Conservation (phyloP, 2,329 filamentous ascomycete species). For the Penicillium sp. region DNA sequence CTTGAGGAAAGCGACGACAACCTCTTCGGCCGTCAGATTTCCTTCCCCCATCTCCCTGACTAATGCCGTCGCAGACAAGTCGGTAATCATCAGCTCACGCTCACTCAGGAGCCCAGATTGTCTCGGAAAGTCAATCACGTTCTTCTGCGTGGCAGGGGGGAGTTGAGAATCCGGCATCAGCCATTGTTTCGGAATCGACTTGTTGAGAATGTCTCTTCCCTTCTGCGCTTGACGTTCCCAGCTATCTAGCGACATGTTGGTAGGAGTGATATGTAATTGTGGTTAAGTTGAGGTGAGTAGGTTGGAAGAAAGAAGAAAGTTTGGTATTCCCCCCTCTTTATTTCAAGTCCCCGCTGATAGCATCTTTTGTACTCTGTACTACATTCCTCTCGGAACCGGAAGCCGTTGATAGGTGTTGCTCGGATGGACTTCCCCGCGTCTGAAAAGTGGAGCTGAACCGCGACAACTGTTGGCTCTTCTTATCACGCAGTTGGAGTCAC, state of each 20-base stretch:
- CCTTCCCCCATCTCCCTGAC: constrained; percentile 35
- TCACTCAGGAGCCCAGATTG: constrained; percentile 54
- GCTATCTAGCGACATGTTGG: constrained; percentile 26
- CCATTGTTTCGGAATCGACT: constrained; percentile 43
- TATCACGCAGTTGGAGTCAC: background rate
- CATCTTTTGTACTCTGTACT: background rate
- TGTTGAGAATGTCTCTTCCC: constrained; percentile 38
- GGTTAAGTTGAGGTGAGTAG: background rate
- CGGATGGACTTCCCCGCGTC: constrained; percentile 13
- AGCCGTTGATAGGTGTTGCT: constrained; percentile 11
- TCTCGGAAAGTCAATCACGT: constrained; percentile 38
- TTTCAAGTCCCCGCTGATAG: constrained; percentile 10
- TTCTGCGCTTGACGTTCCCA: constrained; percentile 41
- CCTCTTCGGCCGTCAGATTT: constrained; percentile 36
- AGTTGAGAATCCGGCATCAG: constrained; percentile 35
- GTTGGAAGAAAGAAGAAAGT: background rate
- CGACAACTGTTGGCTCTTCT: background rate
- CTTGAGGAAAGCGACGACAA: constrained; percentile 40
- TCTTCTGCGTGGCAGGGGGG: constrained; percentile 33
- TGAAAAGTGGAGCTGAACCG: constrained; percentile 12
- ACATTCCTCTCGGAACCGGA: constrained; percentile 13
- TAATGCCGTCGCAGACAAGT: constrained; percentile 41
- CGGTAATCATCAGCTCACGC: constrained; percentile 58
- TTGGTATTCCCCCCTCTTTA: constrained; percentile 1
- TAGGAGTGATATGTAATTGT: background rate